Evolutionary conservation across 2,329 filamentous ascomycete genomes (phyloP).

Genomic region (Cladosporium sp.): DNA sequence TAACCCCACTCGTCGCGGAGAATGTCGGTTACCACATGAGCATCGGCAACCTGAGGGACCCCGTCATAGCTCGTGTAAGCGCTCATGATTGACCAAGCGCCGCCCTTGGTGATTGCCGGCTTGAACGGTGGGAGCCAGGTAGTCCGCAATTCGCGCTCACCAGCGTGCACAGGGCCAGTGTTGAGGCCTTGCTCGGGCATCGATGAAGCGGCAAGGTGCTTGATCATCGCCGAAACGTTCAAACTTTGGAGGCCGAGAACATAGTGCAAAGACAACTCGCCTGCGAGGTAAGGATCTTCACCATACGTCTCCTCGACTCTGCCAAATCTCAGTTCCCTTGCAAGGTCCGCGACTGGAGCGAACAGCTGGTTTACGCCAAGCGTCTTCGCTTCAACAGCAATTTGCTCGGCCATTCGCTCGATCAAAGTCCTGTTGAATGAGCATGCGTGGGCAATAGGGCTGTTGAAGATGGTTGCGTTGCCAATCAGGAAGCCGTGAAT

Average conservation of each 20-base stretch:
- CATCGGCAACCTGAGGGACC: conserved; percentile 59
- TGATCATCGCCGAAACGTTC: conserved; percentile 65
- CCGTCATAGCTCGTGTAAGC: conserved; percentile 70
- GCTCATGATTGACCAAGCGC: conserved; percentile 63
- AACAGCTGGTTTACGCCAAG: conserved; percentile 69
- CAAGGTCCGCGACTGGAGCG: conserved; percentile 63
- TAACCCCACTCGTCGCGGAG: conserved; percentile 66
- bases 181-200: conserved; percentile 67
- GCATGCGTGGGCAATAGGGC: conserved; percentile 65
- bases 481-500: conserved; percentile 66
- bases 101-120: conserved; percentile 63
- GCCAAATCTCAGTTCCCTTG: conserved; percentile 64
- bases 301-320: conserved; percentile 69
- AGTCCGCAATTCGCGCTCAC: conserved; percentile 49
- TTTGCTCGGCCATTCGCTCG: conserved; percentile 42
- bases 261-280: conserved; percentile 60
- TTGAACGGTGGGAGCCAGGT: conserved; percentile 57
- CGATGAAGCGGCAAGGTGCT: conserved; percentile 67
- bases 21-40: conserved; percentile 62
- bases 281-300: conserved; percentile 62
- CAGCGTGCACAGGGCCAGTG: conserved; percentile 53
- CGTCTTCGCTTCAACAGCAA: conserved; percentile 59
- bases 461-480: conserved; percentile 75
- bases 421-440: conserved; percentile 62
- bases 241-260: conserved; percentile 56